Evolutionary conservation across 495 filamentous ascomycete species (phyloP), one percentile per base, ranked within the genome.

Genomic region (Penicillium daleae): DNA sequence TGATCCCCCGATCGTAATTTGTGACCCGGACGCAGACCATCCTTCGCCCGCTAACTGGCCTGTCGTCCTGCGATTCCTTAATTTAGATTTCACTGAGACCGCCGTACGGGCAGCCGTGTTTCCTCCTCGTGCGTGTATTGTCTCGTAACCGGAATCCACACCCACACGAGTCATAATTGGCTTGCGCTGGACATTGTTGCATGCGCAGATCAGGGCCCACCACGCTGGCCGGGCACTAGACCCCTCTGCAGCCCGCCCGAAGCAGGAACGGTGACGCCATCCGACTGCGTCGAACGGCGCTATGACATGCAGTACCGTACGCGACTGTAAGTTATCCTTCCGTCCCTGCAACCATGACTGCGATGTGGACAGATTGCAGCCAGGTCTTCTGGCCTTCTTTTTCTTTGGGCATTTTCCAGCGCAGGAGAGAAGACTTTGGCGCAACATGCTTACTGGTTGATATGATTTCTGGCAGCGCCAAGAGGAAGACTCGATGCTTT

Each of bases 251-350:
- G 61, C 12, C 63, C 63, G 68, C 70, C 57, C 66, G 64, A 73
- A 69, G 52, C 61, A 71, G 70, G 63, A 59, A 67, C 63, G 53
- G 60, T 73, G 70, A 73, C 68, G 67, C 61, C 70, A 73, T 73
- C 22, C 31, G 15, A 52, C 61, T 39, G 40, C 59, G 55, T 53
- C 32, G 57, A 46, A 58, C 59, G 29, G 49, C 62, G 66, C 69
- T 66, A 71, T 71, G 58, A 67, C 70, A 57, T 64, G 67, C 67
- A 65, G 59, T 70, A 62, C 51, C 26, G 55, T 67, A 59, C 33
- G 17, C 21, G 27, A 26, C 32, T 17, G 48, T 68, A 60, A 29
- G 46, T 44, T 32, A 32, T 51, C 35, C 32, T 56, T 40, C 54
- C 8, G 53, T 4, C 17, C n/a, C 33, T 40, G 50, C 50, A 32